Evolutionary conservation across 805 yeast genomes (phyloP).

Genomic region (Kockiozyma suomiensis): DNA sequence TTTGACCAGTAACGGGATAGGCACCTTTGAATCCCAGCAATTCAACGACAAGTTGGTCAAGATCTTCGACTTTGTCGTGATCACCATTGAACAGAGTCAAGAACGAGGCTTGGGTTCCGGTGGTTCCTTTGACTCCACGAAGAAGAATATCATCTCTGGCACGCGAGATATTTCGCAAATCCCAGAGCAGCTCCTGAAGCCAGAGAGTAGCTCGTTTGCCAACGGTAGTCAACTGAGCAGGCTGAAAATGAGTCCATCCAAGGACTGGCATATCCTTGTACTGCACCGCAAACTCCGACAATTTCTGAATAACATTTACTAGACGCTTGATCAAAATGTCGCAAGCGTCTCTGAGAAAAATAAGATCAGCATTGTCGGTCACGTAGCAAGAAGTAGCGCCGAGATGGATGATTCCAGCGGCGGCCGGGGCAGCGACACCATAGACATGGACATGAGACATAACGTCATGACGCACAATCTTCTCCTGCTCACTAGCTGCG

Average conservation of each 20-base stretch:
- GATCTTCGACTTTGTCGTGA: conserved; percentile 82
- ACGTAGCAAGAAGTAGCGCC: conserved; percentile 99
- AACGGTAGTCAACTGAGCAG: conserved; percentile 97
- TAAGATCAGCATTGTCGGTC: conserved; percentile 96
- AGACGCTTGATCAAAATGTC: conserved; percentile 91
- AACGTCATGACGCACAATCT: conserved; percentile 97
- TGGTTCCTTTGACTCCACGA: conserved; percentile 98
- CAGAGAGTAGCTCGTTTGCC: conserved; percentile 98
- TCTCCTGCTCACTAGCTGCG: conserved; percentile 89
- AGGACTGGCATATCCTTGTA: conserved; percentile 95
- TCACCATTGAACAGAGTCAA: conserved; percentile 93
- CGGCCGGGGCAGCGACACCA: conserved; percentile 90
- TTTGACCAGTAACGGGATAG: conserved; percentile 98
- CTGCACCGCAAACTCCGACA: conserved; percentile 82
- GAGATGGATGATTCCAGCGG: conserved; percentile 95
- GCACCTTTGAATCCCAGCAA: conserved; percentile 91
- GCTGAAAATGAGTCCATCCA: conserved; percentile 99
- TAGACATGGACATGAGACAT: conserved; percentile 98
- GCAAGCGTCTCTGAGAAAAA: conserved; percentile 93
- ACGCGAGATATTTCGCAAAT: conserved; percentile 89
- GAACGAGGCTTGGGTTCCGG: conserved; percentile 98
- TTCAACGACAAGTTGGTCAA: conserved; percentile 91
- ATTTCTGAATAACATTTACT: conserved; percentile 91
- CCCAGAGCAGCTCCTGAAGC: conserved; percentile 98
- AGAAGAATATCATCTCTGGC: conserved; percentile 96